phyloP scores from a whole-genome alignment of 257 asterid genomes.

The Solanum sitiens region DNA sequence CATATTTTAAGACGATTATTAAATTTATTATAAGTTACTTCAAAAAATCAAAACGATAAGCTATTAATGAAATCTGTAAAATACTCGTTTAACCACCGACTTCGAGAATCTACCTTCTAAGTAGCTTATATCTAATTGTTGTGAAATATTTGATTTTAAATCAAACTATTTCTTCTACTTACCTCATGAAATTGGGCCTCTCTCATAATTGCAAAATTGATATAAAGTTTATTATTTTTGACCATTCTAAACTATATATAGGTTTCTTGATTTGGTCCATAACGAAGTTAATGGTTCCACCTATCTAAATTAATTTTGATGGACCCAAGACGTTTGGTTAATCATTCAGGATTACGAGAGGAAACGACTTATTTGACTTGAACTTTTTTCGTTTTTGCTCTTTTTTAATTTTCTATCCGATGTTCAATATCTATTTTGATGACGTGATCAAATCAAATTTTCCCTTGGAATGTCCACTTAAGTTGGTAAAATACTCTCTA shows the following conservation, averaged over 20 bases:
- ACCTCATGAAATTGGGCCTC: not conserved
- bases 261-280: not conserved
- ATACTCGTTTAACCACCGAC: no score
- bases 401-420: no score
- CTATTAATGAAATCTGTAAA: no score
- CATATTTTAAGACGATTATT: not conserved
- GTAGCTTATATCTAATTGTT: not conserved
- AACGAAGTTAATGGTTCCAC: not conserved
- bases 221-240: not conserved
- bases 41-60: not conserved
- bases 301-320: not conserved
- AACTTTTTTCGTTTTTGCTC: no score
- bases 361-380: no score
- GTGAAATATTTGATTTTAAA: not conserved
- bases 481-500: not conserved
- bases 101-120: no score
- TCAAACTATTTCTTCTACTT: not conserved
- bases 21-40: not conserved
- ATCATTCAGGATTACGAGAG: no score
- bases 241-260: not conserved
- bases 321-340: not conserved
- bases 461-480: not conserved
- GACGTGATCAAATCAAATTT: no score
- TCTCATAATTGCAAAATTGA: not conserved
- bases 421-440: no score